Evolutionary conservation across 2,329 filamentous ascomycete species (phyloP), one percentile per base, ranked within the genome.

Genomic region (Phaeomoniella chlamydospora): DNA sequence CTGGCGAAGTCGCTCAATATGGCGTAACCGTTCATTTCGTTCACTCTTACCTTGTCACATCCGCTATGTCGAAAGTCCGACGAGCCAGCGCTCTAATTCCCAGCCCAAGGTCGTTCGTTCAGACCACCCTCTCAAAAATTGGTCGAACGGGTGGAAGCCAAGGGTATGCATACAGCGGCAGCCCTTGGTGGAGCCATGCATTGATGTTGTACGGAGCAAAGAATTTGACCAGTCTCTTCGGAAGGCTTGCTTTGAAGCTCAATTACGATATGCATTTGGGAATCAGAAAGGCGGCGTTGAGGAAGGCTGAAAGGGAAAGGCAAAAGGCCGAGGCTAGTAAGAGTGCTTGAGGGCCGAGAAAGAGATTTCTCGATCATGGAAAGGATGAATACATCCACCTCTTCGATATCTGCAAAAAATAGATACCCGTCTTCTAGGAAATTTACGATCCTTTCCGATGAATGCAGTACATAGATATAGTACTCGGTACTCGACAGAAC

Each of bases 41-140:
- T 17, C 73, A 96, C 47, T 86, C 81, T 48, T 92, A 98, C 58
- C 74, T 98, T 33, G 83, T 98, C 50, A 93, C 86, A 3, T 88
- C 84, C 1, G 85, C 88, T 51, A 98, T 98, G 90, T 88, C 81
- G 61, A 98, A 98, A 70, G 76, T 98, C 49, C 80, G 84, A 49
- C 80, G 78, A 38, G 66, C 85, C 0, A 88, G 74, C 43, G 59
- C 77, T 32, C 64, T 86, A 39, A 80, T 96, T 32, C 90, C 90
- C 6, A 85, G 70, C 40, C 81, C 88, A 11, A 80, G 78, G 55
- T 65, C 70, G 37, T 96, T 96, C 56, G 90, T 98, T 38, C 74
- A 72, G 49, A 67, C 82, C 4, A 74, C 80, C 0, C 64, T 98
- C 39, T 64, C 70, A 43, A 94, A 90, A 67, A 71, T 98, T 49